A percentile compares a stretch with the other conserved stretches of the same genome.
These are phyloP conservation scores for Dactylonectria estremocensis DNA, from an alignment of 2,329 filamentous ascomycete species.

Conservation along the genomic window DNA sequence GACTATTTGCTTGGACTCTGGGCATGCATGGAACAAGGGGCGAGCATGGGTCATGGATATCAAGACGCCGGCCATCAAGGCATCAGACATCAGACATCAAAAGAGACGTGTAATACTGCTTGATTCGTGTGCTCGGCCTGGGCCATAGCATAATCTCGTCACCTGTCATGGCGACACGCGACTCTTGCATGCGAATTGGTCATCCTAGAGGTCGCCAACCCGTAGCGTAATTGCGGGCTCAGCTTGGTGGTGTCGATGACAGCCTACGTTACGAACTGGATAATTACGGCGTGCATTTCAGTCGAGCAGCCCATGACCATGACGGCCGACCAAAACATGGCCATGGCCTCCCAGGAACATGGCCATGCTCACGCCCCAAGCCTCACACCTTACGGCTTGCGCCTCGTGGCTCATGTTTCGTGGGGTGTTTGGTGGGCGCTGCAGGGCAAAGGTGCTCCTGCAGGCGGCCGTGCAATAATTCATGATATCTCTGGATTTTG, in stretches of 20 bases:
- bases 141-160: constrained; percentile 33
- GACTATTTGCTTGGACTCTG: constrained; percentile 18
- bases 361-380: too few species aligned
- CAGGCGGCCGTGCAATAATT: constrained; percentile 35
- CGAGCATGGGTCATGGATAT: background rate
- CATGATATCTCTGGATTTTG: constrained; percentile 59
- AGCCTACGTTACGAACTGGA: background rate
- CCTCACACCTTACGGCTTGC: too few species aligned
- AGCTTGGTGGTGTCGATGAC: background rate
- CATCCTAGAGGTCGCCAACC: constrained; percentile 18
- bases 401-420: background rate
- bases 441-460: constrained; percentile 31
- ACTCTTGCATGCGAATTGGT: constrained; percentile 28
- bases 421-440: constrained; percentile 37
- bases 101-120: constrained; percentile 13
- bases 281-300: background rate
- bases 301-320: background rate
- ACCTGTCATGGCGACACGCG: constrained; percentile 15
- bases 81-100: background rate
- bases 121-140: constrained; percentile 26
- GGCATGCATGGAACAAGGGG: constrained; percentile 1
- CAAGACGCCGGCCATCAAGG: background rate
- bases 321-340: too few species aligned
- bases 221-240: constrained; percentile 1
- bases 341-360: too few species aligned